Conservation (phyloP, 2,329 filamentous ascomycete genomes). For the Hypoxylon sp. region DNA sequence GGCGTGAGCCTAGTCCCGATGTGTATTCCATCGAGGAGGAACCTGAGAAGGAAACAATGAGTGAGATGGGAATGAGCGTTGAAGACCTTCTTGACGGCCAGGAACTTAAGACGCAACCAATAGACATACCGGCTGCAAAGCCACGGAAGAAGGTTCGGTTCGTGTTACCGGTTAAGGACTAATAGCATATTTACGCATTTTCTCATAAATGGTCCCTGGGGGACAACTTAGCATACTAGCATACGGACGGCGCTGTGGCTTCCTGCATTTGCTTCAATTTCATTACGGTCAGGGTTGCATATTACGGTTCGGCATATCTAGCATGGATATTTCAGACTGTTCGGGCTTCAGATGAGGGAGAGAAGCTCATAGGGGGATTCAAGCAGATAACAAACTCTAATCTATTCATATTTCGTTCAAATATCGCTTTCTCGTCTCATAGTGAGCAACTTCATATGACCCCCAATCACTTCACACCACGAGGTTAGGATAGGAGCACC, state of each 20-base stretch:
- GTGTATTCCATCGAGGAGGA: conserved; percentile 72
- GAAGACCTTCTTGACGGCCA: conserved; percentile 48
- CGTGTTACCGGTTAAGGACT: conserved; percentile 61
- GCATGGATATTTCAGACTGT: conserved; percentile 22
- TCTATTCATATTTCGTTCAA: conserved; percentile 24
- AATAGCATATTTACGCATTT: conserved; percentile 32
- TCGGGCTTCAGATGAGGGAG: conserved; percentile 7
- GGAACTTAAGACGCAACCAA: conserved; percentile 51
- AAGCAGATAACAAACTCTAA: conserved; percentile 32
- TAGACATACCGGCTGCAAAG: conserved; percentile 61
- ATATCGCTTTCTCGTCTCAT: not conserved
- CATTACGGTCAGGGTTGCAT: conserved; percentile 28
- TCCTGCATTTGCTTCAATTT: conserved; percentile 34
- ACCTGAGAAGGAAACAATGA: conserved; percentile 65
- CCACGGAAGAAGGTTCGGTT: conserved; percentile 69
- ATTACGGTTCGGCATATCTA: conserved; percentile 27
- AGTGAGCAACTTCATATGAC: not conserved
- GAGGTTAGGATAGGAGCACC: not conserved
- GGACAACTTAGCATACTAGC: conserved; percentile 26
- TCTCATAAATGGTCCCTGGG: conserved; percentile 22
- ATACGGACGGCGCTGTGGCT: conserved; percentile 37
- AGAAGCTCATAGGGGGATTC: conserved; percentile 15
- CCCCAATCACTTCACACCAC: not conserved
- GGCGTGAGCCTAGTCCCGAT: conserved; percentile 70
- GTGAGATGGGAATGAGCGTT: conserved; percentile 56